phyloP scores from a whole-genome alignment of 2,329 filamentous ascomycete genomes.

The Tolypocladium capitatum region DNA sequence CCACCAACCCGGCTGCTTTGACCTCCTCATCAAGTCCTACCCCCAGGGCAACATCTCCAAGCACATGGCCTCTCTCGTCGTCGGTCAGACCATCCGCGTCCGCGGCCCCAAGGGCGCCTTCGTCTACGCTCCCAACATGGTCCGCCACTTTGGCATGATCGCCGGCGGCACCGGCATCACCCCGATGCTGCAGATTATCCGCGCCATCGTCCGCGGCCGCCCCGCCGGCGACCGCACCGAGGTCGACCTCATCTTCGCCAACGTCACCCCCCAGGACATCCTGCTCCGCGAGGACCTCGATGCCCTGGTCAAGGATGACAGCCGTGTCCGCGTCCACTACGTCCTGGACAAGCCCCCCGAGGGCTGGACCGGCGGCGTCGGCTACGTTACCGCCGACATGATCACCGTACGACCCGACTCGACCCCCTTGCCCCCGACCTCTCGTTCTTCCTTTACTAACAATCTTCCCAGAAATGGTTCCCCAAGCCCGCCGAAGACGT shows the following conservation, averaged over 20 bases:
- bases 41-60: conserved; percentile 95
- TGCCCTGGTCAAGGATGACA: conserved; percentile 60
- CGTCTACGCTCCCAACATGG: conserved; percentile 95
- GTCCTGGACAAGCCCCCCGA: conserved; percentile 92
- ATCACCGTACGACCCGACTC: conserved; percentile 51
- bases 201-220: conserved; percentile 75
- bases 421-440: not conserved
- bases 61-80: conserved; percentile 68
- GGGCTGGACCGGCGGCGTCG: conserved; percentile 82
- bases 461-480: conserved; percentile 50
- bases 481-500: conserved; percentile 74
- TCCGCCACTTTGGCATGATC: conserved; percentile 93
- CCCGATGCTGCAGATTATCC: conserved; percentile 93
- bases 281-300: conserved; percentile 88
- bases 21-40: conserved; percentile 96
- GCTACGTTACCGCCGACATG: conserved; percentile 92
- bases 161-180: conserved; percentile 96
- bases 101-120: conserved; percentile 94
- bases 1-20: conserved; percentile 81
- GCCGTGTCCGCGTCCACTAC: conserved; percentile 78
- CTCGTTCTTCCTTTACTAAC: not conserved
- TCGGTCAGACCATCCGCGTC: conserved; percentile 82
- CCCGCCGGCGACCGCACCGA: conserved; percentile 70
- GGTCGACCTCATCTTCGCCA: conserved; percentile 92
- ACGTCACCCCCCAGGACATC: conserved; percentile 87